phyloP scores from a whole-genome alignment of 768 basidiomycete genomes.

The Porpolomopsis calyptriformis region DNA sequence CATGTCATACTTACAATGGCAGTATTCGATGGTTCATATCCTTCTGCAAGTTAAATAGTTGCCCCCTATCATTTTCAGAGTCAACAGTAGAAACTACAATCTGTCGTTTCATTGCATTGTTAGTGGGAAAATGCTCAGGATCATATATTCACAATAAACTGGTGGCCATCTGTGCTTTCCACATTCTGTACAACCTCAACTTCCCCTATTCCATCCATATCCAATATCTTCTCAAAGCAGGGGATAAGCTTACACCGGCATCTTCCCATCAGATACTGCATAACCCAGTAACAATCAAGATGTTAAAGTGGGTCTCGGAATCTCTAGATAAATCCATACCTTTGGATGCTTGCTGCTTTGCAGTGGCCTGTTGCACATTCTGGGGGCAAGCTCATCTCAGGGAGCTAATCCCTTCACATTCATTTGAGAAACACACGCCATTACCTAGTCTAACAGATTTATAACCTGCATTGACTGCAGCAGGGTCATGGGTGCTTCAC shows the following conservation, averaged over 20 bases:
- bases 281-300: slow-evolving; percentile 14
- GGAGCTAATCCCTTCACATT: slow-evolving; percentile 17
- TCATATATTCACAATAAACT: slow-evolving; percentile 16
- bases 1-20: neutral
- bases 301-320: slow-evolving; percentile 13
- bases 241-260: slow-evolving; percentile 16
- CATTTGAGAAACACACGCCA: slow-evolving; percentile 1
- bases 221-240: slow-evolving; percentile 15
- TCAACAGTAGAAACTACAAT: slow-evolving; percentile 20
- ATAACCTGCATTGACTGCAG: neutral
- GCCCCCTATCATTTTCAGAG: slow-evolving; percentile 4
- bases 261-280: slow-evolving; percentile 10
- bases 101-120: slow-evolving; percentile 19
- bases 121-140: slow-evolving; percentile 13
- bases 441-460: slow-evolving; percentile 6
- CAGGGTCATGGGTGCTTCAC: slow-evolving; percentile 12
- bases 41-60: neutral
- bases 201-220: slow-evolving; percentile 17
- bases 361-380: slow-evolving; percentile 18
- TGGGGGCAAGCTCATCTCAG: slow-evolving; percentile 25
- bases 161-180: slow-evolving; percentile 24
- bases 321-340: slow-evolving; percentile 12
- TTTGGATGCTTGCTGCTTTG: slow-evolving; percentile 17
- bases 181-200: slow-evolving; percentile 16
- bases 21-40: neutral